Conservation (phyloP, 2,329 filamentous ascomycete species). For the Albifimbria verrucaria region DNA sequence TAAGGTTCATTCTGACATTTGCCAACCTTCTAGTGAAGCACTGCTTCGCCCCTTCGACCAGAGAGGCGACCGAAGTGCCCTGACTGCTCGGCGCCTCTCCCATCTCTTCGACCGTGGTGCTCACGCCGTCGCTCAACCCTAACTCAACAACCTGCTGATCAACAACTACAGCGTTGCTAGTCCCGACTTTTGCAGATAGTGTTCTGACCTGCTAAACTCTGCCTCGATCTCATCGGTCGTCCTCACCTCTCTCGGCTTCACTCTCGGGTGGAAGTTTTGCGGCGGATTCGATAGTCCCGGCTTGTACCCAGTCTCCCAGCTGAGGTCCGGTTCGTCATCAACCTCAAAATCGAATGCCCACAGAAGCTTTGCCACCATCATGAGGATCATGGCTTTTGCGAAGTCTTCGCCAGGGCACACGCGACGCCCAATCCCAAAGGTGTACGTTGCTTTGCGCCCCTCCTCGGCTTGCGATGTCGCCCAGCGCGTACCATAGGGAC, state of each 20-base stretch:
- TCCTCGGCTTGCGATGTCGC: background rate
- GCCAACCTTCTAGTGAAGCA: too few species aligned
- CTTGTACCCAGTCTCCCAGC: conserved; percentile 2
- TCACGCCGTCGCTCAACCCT: too few species aligned
- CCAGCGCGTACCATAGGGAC: background rate
- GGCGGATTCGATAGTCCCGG: background rate
- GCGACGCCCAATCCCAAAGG: background rate
- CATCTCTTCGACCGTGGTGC: too few species aligned
- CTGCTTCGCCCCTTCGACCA: too few species aligned
- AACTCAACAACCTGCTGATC: too few species aligned
- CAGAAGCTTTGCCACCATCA: background rate
- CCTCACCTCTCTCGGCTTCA: background rate
- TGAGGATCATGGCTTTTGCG: background rate
- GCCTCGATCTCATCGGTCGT: background rate
- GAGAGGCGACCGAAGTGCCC: too few species aligned
- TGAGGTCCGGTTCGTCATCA: background rate
- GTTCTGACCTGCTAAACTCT: background rate
- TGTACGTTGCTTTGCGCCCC: background rate
- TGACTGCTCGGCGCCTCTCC: too few species aligned
- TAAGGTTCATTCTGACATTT: too few species aligned
- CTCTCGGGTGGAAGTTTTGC: background rate
- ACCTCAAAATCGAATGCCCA: background rate
- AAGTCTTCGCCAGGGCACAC: conserved; percentile 1
- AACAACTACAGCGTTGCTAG: too few species aligned
- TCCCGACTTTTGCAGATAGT: background rate